Evolutionary conservation across 257 asterid species (phyloP), one percentile per base, ranked within the genome.

Genomic region (Dorcoceras hygrometricum): DNA sequence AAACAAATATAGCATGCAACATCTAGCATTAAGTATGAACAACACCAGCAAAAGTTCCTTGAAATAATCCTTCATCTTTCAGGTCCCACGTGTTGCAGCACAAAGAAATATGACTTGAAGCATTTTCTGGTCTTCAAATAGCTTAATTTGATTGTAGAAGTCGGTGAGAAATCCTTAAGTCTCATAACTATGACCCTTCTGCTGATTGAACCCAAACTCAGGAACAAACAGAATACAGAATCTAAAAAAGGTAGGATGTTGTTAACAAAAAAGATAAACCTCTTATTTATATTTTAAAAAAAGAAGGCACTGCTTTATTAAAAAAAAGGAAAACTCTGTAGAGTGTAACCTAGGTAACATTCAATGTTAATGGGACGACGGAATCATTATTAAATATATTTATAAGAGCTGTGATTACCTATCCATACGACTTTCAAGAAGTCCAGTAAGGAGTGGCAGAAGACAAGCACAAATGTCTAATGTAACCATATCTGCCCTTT

Each of bases 381-480:
- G n/a, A 59, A 18, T 23, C 36, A 3, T 36, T 10, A 48, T 43
- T 20, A 63, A 29, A 62, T 28, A 62, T 51, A 63, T 19, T 31
- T 29, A 26, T 20, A 66, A 43, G 25, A 61, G 58, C 56, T 64
- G 32, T 24, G 59, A 58, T 77, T 80, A 94, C 99, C 97, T 86
- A 62, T 90, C 97, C 85, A 77, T 75, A 67, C 81, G 77, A 80
- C 96, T 90, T 75, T 83, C 86, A 72, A 94, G 75, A 71, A 90
- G 96, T 78, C 81, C 86, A 1, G 89, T 48, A 67, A 94, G 81
- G 70, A 88, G 92, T 26, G 97, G 97, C 86, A 94, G 71, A 73
- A 94, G 88, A 79, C 88, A 78, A 16, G 96, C 81, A 80, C 95
- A 94, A 57, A 83, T 79, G 64, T 94, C 99, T 63, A 94, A 76